These are phyloP conservation scores for Copromyces sp. DNA, from an alignment of 495 filamentous ascomycete genomes.

Conservation along the genomic window DNA sequence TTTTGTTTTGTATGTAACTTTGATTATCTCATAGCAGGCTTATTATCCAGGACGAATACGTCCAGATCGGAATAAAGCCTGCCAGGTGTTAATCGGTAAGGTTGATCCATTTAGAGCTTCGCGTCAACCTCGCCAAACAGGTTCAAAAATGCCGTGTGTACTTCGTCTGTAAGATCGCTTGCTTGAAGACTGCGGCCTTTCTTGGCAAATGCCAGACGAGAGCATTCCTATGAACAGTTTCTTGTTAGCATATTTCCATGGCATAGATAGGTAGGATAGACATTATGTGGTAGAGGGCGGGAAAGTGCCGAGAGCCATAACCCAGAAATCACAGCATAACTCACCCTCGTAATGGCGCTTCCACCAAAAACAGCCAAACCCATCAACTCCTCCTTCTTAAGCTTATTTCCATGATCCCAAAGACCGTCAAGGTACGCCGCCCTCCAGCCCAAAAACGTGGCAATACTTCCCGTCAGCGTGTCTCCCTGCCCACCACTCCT, in stretches of 20 bases:
- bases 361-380: slow-evolving; percentile 78
- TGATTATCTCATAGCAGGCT: neutral
- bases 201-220: slow-evolving; percentile 74
- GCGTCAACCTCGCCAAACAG: slow-evolving; percentile 52
- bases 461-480: slow-evolving; percentile 83
- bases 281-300: neutral
- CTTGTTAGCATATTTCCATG: slow-evolving; percentile 4
- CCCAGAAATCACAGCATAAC: slow-evolving; percentile 3
- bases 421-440: slow-evolving; percentile 72
- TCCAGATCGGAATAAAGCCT: neutral
- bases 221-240: slow-evolving; percentile 52
- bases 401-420: slow-evolving; percentile 57
- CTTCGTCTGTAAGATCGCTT: slow-evolving; percentile 86
- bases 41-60: neutral
- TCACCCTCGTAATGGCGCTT: slow-evolving; percentile 67
- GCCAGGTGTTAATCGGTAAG: neutral
- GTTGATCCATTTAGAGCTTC: slow-evolving; percentile 1
- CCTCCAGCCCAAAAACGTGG: slow-evolving; percentile 78
- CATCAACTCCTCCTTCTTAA: slow-evolving; percentile 55
- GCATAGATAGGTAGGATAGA: neutral
- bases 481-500: slow-evolving; percentile 91
- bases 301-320: neutral
- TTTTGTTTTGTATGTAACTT: neutral
- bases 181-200: slow-evolving; percentile 87
- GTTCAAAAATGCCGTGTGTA: slow-evolving; percentile 70